phyloP scores from a whole-genome alignment of 495 filamentous ascomycete species.

The Cudoniella acicularis region DNA sequence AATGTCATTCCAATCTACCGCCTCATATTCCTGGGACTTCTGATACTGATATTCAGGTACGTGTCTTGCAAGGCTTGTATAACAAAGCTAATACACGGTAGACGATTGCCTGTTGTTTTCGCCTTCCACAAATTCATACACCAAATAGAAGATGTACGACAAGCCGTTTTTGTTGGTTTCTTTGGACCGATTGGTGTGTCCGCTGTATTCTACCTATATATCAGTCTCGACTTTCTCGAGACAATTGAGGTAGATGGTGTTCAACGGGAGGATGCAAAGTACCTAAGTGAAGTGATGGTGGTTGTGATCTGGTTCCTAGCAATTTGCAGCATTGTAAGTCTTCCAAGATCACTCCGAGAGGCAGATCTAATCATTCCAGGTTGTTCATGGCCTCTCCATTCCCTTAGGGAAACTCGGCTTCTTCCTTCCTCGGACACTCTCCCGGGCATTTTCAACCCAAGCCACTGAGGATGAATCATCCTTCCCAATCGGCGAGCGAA shows the following conservation, averaged over 20 bases:
- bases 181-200: slow-evolving; percentile 95
- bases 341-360: not conserved
- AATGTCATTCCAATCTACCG: slow-evolving; percentile 71
- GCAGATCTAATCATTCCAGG: slow-evolving; percentile 39
- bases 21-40: slow-evolving; percentile 71
- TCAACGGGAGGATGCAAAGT: slow-evolving; percentile 61
- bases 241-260: slow-evolving; percentile 53
- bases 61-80: slow-evolving; percentile 14
- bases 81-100: slow-evolving; percentile 25
- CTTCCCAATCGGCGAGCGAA: slow-evolving; percentile 11
- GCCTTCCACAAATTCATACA: slow-evolving; percentile 70
- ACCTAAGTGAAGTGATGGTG: slow-evolving; percentile 58
- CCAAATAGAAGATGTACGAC: slow-evolving; percentile 69
- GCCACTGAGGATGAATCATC: slow-evolving; percentile 28
- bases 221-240: slow-evolving; percentile 66
- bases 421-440: slow-evolving; percentile 73
- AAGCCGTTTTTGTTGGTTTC: slow-evolving; percentile 84
- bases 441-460: slow-evolving; percentile 34
- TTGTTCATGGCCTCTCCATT: slow-evolving; percentile 84
- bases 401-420: slow-evolving; percentile 81
- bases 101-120: slow-evolving; percentile 74
- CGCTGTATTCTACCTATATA: slow-evolving; percentile 84
- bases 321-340: slow-evolving; percentile 79
- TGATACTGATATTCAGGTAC: slow-evolving; percentile 65
- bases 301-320: slow-evolving; percentile 85